These are phyloP conservation scores for Tubosaeta sp. DNA, from an alignment of 768 basidiomycete genomes.

Conservation along the genomic window DNA sequence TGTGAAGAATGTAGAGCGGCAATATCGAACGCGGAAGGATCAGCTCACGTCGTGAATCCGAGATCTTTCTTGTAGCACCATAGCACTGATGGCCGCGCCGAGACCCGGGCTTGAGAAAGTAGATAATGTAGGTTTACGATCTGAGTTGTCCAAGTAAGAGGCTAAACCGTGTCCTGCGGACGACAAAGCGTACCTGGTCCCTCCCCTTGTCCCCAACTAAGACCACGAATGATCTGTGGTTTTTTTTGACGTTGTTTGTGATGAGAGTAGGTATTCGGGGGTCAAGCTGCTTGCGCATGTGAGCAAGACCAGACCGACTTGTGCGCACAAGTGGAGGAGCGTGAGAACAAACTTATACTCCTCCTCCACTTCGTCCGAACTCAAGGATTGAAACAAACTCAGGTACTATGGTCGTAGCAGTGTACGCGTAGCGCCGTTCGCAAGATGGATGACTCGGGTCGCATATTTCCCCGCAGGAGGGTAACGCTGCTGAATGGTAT, in stretches of 20 bases:
- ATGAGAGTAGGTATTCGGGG: slow-evolving; percentile 90
- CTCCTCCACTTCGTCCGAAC: no score
- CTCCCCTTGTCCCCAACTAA: slow-evolving; percentile 91
- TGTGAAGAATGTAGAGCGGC: neutral
- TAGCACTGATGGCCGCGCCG: slow-evolving; percentile 83
- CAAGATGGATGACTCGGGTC: no score
- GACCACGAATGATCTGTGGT: slow-evolving; percentile 93
- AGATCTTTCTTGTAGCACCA: slow-evolving; percentile 99
- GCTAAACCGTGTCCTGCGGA: neutral
- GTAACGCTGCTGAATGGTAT: no score
- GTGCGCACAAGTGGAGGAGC: no score
- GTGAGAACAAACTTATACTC: no score
- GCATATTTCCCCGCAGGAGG: no score
- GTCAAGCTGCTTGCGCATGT: slow-evolving; percentile 86
- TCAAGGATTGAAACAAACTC: no score
- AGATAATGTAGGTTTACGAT: slow-evolving; percentile 95
- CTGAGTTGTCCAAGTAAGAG: slow-evolving; percentile 32
- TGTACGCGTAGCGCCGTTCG: no score
- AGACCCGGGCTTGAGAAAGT: slow-evolving; percentile 86
- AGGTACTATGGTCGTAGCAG: no score
- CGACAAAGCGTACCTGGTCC: slow-evolving; percentile 65
- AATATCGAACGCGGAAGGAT: neutral
- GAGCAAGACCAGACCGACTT: neutral
- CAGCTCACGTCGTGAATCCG: slow-evolving; percentile 82
- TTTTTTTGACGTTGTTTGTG: slow-evolving; percentile 88